These are phyloP conservation scores for Clonostachys sp. DNA, from an alignment of 2,329 filamentous ascomycete genomes.

Conservation along the genomic window DNA sequence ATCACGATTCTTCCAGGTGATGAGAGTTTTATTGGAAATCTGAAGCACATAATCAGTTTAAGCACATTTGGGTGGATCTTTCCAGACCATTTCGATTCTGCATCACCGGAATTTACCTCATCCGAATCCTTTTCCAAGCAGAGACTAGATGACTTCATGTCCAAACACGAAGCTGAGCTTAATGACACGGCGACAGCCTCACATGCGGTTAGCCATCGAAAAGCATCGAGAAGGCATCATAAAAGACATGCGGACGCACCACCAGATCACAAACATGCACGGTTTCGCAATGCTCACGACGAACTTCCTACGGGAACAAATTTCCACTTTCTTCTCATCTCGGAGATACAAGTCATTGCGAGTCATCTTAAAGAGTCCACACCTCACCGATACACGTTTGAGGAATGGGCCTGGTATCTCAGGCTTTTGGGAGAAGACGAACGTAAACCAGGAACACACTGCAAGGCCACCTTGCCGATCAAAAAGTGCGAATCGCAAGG, in stretches of 20 bases:
- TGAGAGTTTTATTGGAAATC: constrained; percentile 35
- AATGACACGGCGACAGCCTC: background rate
- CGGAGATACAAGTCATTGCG: constrained; percentile 64
- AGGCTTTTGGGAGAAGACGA: constrained; percentile 69
- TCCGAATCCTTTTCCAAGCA: too few species aligned
- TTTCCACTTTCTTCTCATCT: constrained; percentile 62
- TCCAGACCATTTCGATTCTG: background rate
- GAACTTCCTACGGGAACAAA: constrained; percentile 38
- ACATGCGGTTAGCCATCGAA: too few species aligned
- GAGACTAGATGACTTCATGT: background rate
- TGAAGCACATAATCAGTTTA: constrained; percentile 35
- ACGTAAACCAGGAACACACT: constrained; percentile 41
- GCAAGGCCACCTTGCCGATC: constrained; percentile 12
- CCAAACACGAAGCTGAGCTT: background rate
- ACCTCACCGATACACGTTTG: constrained; percentile 67
- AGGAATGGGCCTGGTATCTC: constrained; percentile 85
- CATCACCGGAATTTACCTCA: background rate
- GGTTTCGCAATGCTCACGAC: constrained; percentile 25
- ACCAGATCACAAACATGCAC: constrained; percentile 8
- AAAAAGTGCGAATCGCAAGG: constrained; percentile 3
- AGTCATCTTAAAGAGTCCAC: constrained; percentile 52
- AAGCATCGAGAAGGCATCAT: too few species aligned
- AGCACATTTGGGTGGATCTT: constrained; percentile 40
- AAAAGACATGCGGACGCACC: constrained; percentile 1
- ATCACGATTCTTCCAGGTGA: constrained; percentile 59